Conservation (phyloP, 805 yeast species). For the Zygoascus tannicola region DNA sequence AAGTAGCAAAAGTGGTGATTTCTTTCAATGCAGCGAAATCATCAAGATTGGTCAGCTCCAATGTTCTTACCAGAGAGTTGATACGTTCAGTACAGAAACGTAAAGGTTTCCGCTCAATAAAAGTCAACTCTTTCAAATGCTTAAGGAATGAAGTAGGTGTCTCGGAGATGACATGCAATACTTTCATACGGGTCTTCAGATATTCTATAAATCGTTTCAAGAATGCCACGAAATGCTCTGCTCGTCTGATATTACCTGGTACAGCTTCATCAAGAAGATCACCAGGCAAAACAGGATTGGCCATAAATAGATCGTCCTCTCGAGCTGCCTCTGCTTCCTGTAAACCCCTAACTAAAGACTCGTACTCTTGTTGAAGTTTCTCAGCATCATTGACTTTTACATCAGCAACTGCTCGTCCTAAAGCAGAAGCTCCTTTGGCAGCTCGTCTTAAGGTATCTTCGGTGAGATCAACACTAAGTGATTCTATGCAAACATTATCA, state of each 20-base stretch:
- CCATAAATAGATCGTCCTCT: constrained; percentile 61
- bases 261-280: constrained; percentile 87
- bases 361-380: constrained; percentile 82
- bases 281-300: constrained; percentile 77
- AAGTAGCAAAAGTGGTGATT: constrained; percentile 92
- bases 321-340: constrained; percentile 65
- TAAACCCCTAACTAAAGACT: constrained; percentile 80
- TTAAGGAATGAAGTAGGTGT: constrained; percentile 89
- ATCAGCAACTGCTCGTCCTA: constrained; percentile 74
- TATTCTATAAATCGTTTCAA: constrained; percentile 89
- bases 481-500: constrained; percentile 97
- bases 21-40: constrained; percentile 90
- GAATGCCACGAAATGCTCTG: constrained; percentile 93
- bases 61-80: constrained; percentile 77
- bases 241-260: constrained; percentile 95
- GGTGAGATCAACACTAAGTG: constrained; percentile 82
- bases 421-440: constrained; percentile 70
- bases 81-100: constrained; percentile 87
- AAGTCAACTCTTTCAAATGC: constrained; percentile 87
- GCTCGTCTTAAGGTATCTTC: constrained; percentile 84
- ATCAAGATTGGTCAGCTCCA: constrained; percentile 80
- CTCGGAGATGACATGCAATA: constrained; percentile 93
- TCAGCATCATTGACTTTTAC: constrained; percentile 76
- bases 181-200: constrained; percentile 94
- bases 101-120: constrained; percentile 84